Evolutionary conservation across 2,329 filamentous ascomycete genomes (phyloP).

Genomic region (Atkinsonella texensis): DNA sequence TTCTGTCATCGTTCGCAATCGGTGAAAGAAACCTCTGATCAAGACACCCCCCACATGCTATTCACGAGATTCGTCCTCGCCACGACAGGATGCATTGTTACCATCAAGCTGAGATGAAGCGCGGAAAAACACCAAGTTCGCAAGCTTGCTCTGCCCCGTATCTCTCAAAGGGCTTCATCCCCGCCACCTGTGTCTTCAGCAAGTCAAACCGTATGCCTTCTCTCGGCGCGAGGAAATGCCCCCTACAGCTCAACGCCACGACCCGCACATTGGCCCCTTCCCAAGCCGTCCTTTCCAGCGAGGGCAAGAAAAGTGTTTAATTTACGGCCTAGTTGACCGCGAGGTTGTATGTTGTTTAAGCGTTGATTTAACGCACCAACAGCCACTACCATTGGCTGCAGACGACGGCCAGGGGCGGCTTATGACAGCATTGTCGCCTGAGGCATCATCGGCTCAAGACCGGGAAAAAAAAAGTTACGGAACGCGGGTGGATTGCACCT

Average conservation of each 20-base stretch:
- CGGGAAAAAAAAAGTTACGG: conserved; percentile 14
- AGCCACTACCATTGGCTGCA: too few relatives aligned
- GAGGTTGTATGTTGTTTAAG: too few relatives aligned
- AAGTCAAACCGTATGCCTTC: conserved; percentile 18
- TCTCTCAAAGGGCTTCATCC: conserved; percentile 11
- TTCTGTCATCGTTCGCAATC: too few relatives aligned
- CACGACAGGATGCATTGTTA: conserved; percentile 16
- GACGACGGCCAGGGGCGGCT: conserved; percentile 7
- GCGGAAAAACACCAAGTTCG: conserved; percentile 18
- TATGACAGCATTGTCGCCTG: conserved; percentile 19
- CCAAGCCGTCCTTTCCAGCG: conserved; percentile 17
- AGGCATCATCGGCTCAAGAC: conserved; percentile 17
- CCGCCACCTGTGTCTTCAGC: conserved; percentile 13
- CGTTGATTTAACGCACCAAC: too few relatives aligned
- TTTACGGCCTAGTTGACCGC: too few relatives aligned
- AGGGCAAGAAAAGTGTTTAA: conserved; percentile 23
- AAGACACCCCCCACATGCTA: conserved; percentile 9
- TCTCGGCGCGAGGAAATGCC: conserved; percentile 12
- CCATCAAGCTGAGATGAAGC: conserved; percentile 13
- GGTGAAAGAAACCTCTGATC: background rate
- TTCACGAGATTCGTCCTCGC: conserved; percentile 17
- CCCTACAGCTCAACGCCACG: conserved; percentile 17
- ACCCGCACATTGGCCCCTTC: conserved; percentile 18
- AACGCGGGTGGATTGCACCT: background rate
- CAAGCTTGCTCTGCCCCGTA: conserved; percentile 21